Evolutionary conservation across 768 basidiomycete genomes (phyloP), one percentile per base, ranked within the genome.

Genomic region (Butyriboletus loyo): DNA sequence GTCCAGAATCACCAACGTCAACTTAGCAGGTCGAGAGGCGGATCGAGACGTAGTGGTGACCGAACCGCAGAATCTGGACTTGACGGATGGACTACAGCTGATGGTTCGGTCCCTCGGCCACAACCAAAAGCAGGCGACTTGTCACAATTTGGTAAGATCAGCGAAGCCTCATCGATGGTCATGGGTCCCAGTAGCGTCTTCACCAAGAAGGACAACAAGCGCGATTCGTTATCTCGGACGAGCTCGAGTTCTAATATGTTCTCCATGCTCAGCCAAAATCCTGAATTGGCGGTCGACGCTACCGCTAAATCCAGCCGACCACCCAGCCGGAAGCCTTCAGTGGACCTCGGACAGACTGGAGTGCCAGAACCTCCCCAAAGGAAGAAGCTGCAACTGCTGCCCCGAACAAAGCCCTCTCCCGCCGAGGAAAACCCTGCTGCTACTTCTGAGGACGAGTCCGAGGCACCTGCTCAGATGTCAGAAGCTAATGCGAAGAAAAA

Each of bases 151-250:
- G 92, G 93, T 59, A 92, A 94, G 76, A 88, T 96, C 66, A 85
- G 73, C 65, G 81, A 81, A 72, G 80, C 83, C 30, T 73, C 80
- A 7, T 76, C 85, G 1, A 82, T 87, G 71, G 83, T 84, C 1
- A 90, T 97, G 66, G 92, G 91, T 7, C 92, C 94, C 3, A 82
- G 83, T 54, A 88, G 87, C 55, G 86, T 95, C 22, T 97, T 95
- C 68, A 82, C 79, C 62, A 87, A 85, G 75, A 87, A 89, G 69
- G 80, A 80, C 17, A 67, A 56, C 60, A 86, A 88, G 69, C 79
- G 86, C 7, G 85, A 88, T 58, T 80, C 90, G 4, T 69, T 96
- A 9, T 88, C 90, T 8, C 83, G 92, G 42, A 83, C 85, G n/a
- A 83, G 76, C 60, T 93, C 92, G 39, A 83, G 72, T 53, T 81